A percentile compares a stretch with the other conserved stretches of the same genome.
These are phyloP conservation scores for Paracorniculantispora psalliotae DNA, from an alignment of 2,329 filamentous ascomycete genomes.

Conservation along the genomic window DNA sequence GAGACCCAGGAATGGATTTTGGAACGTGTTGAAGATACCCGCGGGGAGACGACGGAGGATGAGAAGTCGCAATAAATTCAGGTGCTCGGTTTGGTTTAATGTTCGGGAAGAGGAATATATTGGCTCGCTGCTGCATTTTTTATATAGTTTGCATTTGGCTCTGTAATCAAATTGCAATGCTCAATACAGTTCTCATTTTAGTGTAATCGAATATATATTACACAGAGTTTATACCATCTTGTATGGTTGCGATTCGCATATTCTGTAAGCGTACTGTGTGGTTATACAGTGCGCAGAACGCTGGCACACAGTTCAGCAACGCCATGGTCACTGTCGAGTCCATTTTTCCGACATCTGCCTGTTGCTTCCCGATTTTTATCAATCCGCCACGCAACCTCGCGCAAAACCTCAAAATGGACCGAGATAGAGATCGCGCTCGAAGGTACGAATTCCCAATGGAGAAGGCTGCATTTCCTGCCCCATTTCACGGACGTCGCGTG, in stretches of 20 bases:
- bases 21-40: constrained; percentile 31
- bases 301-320: background rate
- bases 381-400: background rate
- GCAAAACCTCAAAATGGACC: constrained; percentile 7
- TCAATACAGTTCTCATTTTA: background rate
- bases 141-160: background rate
- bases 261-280: background rate
- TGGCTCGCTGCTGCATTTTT: background rate
- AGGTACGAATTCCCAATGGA: constrained; percentile 11
- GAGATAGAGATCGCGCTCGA: constrained; percentile 17
- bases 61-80: constrained; percentile 29
- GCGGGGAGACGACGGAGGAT: constrained; percentile 46
- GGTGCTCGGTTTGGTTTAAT: background rate
- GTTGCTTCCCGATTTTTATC: background rate
- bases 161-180: background rate
- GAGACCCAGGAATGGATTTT: constrained; percentile 51
- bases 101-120: background rate
- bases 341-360: background rate
- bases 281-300: background rate
- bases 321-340: background rate
- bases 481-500: background rate
- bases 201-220: background rate
- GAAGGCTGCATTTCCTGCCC: background rate
- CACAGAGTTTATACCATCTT: too few relatives aligned
- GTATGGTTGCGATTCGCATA: too few relatives aligned